Conservation (phyloP, 306 rosid genomes). For the Cyclanthera cordifolia region DNA sequence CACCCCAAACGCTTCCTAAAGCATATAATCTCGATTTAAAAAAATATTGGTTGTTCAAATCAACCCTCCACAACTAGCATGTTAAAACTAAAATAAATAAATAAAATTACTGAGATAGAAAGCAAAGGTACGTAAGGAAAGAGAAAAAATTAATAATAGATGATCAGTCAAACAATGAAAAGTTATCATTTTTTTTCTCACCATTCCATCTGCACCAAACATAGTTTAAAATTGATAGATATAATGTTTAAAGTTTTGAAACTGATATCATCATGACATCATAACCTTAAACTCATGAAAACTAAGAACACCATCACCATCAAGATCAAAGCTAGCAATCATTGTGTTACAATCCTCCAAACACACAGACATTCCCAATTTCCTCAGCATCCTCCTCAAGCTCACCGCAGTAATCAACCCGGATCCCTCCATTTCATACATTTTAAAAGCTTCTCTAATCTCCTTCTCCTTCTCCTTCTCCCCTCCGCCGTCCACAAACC, state of each 20-base stretch:
- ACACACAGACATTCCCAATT: conserved; percentile 47
- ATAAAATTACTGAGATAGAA: too few relatives aligned
- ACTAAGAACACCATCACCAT: conserved; percentile 66
- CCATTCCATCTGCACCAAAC: too few relatives aligned
- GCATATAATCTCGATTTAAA: too few relatives aligned
- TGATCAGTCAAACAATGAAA: too few relatives aligned
- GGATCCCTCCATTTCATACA: conserved; percentile 64
- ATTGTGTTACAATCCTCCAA: conserved; percentile 43
- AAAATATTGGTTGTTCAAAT: too few relatives aligned
- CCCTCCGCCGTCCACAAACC: conserved; percentile 49
- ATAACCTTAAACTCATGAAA: conserved; percentile 67
- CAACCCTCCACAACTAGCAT: too few relatives aligned
- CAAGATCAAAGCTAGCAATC: conserved; percentile 56
- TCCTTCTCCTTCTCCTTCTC: conserved; percentile 36
- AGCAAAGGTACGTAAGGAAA: too few relatives aligned
- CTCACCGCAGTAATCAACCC: conserved; percentile 64
- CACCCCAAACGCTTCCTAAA: too few relatives aligned
- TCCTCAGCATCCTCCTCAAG: conserved; percentile 48
- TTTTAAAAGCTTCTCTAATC: conserved; percentile 55
- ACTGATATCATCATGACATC: conserved; percentile 28
- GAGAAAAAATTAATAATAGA: too few relatives aligned
- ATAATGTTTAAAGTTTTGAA: neutral
- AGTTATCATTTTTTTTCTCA: too few relatives aligned
- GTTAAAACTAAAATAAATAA: too few relatives aligned
- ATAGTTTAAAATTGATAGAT: too few relatives aligned